Evolutionary conservation across 441 rosid species (phyloP), one percentile per base, ranked within the genome.

Genomic region (Pelargonium fulgidum): DNA sequence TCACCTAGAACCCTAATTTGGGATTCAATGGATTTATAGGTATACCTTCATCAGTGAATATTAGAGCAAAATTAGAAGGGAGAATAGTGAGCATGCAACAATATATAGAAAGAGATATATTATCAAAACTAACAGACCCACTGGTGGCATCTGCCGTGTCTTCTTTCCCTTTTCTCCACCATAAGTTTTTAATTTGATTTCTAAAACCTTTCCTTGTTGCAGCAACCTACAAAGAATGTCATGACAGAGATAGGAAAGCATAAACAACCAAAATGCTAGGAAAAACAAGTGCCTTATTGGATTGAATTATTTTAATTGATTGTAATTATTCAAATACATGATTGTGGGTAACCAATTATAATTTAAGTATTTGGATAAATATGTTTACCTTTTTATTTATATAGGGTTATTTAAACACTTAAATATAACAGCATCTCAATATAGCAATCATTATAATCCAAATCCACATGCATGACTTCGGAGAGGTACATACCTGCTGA

Each of bases 101-200:
- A 66, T 13, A 22, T 62, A 63, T 76, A 39, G 54, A 12, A 29
- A 19, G 71, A 47, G 50, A 72, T 8, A 65, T 61, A 61, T 62
- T 13, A 65, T 72, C 68, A 64, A 64, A 69, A 76, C 96, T 73
- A 83, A 95, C 99, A 73, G 64, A 78, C 68, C 97, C 97, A 81
- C 74, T 78, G 48, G 85, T 62, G 59, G 93, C 72, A 64, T 95
- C 97, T 7, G 75, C 69, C 48, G 79, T 65, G 65, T 95, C 99
- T 1, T 90, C 99, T 87, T 92, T 95, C 74, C 97, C 99, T 87
- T 95, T 95, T 81, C 99, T 90, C 98, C 98, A 95, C 99, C 99
- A 95, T 42, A 95, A 84, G 75, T 90, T 95, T 80, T 95, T 92
- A 14, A 95, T 77, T 79, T 92, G 98, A 81, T 95, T 95, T 86